Conservation (phyloP, 148 eudicot genomes). For the Nepenthes gracilis region DNA sequence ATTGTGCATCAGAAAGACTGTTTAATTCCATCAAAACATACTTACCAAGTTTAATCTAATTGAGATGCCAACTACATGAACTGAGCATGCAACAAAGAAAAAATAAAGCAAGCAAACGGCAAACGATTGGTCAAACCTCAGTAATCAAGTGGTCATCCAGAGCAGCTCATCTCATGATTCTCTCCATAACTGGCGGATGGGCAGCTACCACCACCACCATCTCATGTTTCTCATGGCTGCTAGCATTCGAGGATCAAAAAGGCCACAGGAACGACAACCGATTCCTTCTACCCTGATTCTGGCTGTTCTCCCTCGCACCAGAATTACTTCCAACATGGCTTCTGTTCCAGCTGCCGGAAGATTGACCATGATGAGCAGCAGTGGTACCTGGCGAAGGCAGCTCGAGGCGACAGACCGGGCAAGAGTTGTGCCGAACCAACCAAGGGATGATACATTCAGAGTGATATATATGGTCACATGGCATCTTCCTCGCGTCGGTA, state of each 20-base stretch:
- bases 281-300: conserved; percentile 47
- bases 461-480: conserved; percentile 82
- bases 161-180: conserved; percentile 34
- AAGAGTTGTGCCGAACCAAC: conserved; percentile 87
- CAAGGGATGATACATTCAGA: conserved; percentile 89
- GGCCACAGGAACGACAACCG: conserved; percentile 69
- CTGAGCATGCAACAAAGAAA: too few species aligned
- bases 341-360: conserved; percentile 12
- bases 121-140: conserved; percentile 8
- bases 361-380: conserved; percentile 20
- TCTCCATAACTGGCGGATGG: conserved; percentile 26
- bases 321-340: conserved; percentile 6
- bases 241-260: conserved; percentile 44
- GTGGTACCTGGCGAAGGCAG: conserved; percentile 40
- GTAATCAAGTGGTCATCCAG: conserved; percentile 57
- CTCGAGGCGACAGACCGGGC: conserved; percentile 92
- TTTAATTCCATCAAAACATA: too few species aligned
- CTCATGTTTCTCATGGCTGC: conserved; percentile 14
- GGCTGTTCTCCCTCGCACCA: conserved; percentile 24
- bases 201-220: conserved; percentile 25
- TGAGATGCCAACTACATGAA: too few species aligned
- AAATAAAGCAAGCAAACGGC: too few species aligned
- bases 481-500: conserved; percentile 72
- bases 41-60: too few species aligned
- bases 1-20: too few species aligned